phyloP scores from a whole-genome alignment of 352 stramenopile genomes.

The Phytophthora tubulina region DNA sequence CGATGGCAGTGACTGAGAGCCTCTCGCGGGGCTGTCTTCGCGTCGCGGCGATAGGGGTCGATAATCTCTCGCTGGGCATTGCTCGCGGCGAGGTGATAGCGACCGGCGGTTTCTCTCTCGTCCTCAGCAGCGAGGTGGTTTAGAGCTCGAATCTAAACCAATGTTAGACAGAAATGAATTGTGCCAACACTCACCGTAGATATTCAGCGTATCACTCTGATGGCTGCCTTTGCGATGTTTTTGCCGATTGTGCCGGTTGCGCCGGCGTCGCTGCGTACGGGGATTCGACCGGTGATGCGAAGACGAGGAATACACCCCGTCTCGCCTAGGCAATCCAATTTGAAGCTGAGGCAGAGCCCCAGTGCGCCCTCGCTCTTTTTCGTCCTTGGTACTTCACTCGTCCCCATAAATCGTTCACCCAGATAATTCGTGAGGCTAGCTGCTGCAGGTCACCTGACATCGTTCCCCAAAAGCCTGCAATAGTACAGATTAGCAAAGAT shows the following conservation, averaged over 20 bases:
- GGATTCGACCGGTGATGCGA: not conserved
- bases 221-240: not conserved
- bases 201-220: not conserved
- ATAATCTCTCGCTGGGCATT: not conserved
- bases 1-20: not conserved
- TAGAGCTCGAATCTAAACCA: not conserved
- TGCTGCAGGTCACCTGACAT: conserved; percentile 75
- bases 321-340: not conserved
- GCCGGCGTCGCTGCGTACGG: not conserved
- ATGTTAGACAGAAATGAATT: no score
- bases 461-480: conserved; percentile 56
- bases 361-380: not conserved
- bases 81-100: not conserved
- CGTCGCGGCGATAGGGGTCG: not conserved
- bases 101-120: not conserved
- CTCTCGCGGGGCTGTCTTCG: not conserved
- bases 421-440: conserved; percentile 64
- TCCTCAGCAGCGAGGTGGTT: not conserved
- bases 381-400: conserved; percentile 27
- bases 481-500: not conserved
- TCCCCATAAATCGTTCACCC: conserved; percentile 65
- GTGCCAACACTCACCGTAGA: not conserved
- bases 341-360: not conserved
- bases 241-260: not conserved
- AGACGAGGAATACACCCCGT: not conserved